Conservation (phyloP, 805 yeast species). For the Yarrowia sp. region DNA sequence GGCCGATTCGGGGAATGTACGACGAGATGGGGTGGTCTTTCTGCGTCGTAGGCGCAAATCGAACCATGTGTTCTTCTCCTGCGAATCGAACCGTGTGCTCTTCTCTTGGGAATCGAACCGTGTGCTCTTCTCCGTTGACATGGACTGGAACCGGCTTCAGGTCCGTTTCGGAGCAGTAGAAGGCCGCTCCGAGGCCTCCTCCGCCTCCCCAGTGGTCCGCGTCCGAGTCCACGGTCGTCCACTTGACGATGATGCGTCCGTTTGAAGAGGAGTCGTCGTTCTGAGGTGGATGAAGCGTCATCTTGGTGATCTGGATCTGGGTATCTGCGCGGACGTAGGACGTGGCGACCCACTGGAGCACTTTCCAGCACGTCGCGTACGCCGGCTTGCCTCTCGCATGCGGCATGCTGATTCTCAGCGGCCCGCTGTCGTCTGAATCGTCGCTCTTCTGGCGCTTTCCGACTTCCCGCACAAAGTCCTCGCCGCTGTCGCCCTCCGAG, state of each 20-base stretch:
- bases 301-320: slow-evolving; percentile 3
- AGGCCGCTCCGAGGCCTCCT: not conserved
- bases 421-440: not conserved
- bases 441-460: not conserved
- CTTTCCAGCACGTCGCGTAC: slow-evolving; percentile 21
- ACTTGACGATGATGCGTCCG: slow-evolving; percentile 3
- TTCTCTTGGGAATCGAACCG: no score
- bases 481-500: not conserved
- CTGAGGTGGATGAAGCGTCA: slow-evolving; percentile 21
- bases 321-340: slow-evolving; percentile 6
- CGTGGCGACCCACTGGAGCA: slow-evolving; percentile 6
- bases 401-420: slow-evolving; percentile 1
- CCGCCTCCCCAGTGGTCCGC: not conserved
- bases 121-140: not conserved
- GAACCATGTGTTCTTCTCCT: not conserved
- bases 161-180: not conserved
- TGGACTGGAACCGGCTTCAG: not conserved
- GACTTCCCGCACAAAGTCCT: slow-evolving; percentile 11
- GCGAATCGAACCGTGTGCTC: not conserved
- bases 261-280: not conserved
- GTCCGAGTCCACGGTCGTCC: slow-evolving; percentile 6
- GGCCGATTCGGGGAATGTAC: slow-evolving; percentile 5
- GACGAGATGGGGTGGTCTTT: not conserved
- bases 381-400: slow-evolving; percentile 15
- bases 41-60: not conserved